Conservation (phyloP, 371 early-diverging fungal genomes). For the Rhizopus microsporus region DNA sequence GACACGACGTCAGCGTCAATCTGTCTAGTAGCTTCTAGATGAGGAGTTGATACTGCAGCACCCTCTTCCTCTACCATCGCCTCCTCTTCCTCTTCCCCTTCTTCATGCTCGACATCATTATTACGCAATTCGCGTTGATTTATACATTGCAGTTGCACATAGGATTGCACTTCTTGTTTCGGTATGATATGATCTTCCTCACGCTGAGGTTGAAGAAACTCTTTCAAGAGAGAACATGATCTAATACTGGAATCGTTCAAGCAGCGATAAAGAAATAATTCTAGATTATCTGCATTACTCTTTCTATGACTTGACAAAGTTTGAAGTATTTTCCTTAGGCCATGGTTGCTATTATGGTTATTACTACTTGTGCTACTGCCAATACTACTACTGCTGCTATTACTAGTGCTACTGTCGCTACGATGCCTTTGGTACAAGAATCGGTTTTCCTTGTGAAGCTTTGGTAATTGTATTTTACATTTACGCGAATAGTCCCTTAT, state of each 20-base stretch:
- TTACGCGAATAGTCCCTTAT: slow-evolving; percentile 35
- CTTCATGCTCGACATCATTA: slow-evolving; percentile 1
- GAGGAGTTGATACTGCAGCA: background rate
- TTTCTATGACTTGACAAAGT: slow-evolving; percentile 23
- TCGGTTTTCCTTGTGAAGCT: slow-evolving; percentile 13
- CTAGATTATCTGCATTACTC: slow-evolving; percentile 48
- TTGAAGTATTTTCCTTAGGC: slow-evolving; percentile 19
- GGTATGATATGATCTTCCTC: slow-evolving; percentile 40
- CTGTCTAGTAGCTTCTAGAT: background rate
- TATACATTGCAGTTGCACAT: slow-evolving; percentile 23
- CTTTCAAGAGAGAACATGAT: slow-evolving; percentile 44
- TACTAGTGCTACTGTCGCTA: slow-evolving; percentile 3
- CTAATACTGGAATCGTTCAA: slow-evolving; percentile 34
- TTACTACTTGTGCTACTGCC: background rate
- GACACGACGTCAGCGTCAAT: slow-evolving; percentile 6
- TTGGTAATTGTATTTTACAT: slow-evolving; percentile 30
- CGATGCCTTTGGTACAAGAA: slow-evolving; percentile 3
- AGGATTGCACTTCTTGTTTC: slow-evolving; percentile 26
- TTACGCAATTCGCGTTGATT: background rate
- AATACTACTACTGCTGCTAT: slow-evolving; percentile 3
- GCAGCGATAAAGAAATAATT: slow-evolving; percentile 43
- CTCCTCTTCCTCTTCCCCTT: background rate
- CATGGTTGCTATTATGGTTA: slow-evolving; percentile 5
- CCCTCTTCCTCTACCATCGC: background rate
- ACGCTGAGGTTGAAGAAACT: slow-evolving; percentile 48